A percentile compares a stretch with the other conserved stretches of the same genome.
Conservation (phyloP, 2,329 filamentous ascomycete genomes). For the Clonostachys solani region DNA sequence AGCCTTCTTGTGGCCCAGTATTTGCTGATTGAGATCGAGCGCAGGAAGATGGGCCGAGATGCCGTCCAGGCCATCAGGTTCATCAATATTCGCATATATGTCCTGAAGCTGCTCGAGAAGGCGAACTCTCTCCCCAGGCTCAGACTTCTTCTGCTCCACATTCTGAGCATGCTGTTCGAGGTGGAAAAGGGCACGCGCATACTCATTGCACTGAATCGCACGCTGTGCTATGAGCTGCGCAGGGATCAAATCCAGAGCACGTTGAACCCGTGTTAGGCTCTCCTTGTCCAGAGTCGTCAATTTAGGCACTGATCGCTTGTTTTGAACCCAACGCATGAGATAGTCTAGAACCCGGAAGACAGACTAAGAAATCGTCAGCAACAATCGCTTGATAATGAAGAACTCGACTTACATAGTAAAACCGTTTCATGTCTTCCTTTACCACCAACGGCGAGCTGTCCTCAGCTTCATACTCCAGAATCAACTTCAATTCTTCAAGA, state of each 20-base stretch:
- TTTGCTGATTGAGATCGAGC: slow-evolving; percentile 89
- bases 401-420: slow-evolving; percentile 69
- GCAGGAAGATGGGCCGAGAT: slow-evolving; percentile 84
- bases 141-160: slow-evolving; percentile 36
- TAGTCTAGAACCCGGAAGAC: slow-evolving; percentile 92
- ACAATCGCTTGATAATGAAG: neutral
- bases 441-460: slow-evolving; percentile 52
- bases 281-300: slow-evolving; percentile 35
- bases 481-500: slow-evolving; percentile 66
- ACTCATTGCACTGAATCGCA: slow-evolving; percentile 91
- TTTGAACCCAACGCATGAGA: slow-evolving; percentile 82
- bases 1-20: slow-evolving; percentile 87
- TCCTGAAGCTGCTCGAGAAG: slow-evolving; percentile 79
- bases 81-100: slow-evolving; percentile 96
- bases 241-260: slow-evolving; percentile 60
- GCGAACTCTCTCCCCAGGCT: slow-evolving; percentile 51
- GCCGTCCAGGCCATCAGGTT: slow-evolving; percentile 93
- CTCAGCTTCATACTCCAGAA: slow-evolving; percentile 60
- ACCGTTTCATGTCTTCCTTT: slow-evolving; percentile 74
- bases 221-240: slow-evolving; percentile 71
- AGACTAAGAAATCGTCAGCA: slow-evolving; percentile 47
- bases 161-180: slow-evolving; percentile 82
- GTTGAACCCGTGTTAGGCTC: slow-evolving; percentile 43
- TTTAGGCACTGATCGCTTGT: slow-evolving; percentile 43
- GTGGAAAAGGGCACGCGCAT: slow-evolving; percentile 86